phyloP scores from a whole-genome alignment of 2,329 filamentous ascomycete species.

The Zymoseptoria passerinii region DNA sequence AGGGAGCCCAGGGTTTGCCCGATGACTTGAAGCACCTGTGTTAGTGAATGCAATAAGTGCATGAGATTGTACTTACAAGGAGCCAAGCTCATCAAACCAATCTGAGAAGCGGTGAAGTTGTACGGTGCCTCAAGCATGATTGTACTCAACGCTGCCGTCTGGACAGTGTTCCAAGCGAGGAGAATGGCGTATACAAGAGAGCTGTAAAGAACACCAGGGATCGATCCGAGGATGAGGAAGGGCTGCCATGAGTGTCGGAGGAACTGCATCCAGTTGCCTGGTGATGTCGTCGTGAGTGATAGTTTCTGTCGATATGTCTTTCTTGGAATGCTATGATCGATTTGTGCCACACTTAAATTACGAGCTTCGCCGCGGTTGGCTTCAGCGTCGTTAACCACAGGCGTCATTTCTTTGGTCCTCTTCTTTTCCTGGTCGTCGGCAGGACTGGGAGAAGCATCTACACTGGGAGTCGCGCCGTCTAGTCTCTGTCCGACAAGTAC shows the following conservation, averaged over 20 bases:
- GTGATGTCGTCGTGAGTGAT: constrained; percentile 28
- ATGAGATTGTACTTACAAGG: constrained; percentile 30
- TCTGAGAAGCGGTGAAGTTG: constrained; percentile 43
- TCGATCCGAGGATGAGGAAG: constrained; percentile 29
- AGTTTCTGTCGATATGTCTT: constrained; percentile 40
- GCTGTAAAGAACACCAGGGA: constrained; percentile 34
- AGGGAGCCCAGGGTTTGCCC: constrained; percentile 41
- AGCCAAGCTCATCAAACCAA: constrained; percentile 45
- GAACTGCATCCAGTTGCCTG: constrained; percentile 25
- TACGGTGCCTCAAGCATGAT: constrained; percentile 31
- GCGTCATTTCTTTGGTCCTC: neutral
- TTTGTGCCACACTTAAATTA: constrained; percentile 18
- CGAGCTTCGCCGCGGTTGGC: constrained; percentile 2
- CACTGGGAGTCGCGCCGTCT: neutral
- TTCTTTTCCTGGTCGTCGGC: constrained; percentile 8
- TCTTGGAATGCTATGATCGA: constrained; percentile 27
- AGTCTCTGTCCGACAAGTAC: constrained; percentile 3
- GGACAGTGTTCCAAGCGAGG: constrained; percentile 33
- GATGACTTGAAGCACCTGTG: constrained; percentile 26
- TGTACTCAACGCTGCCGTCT: constrained; percentile 30
- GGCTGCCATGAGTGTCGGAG: constrained; percentile 32
- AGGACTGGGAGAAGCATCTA: neutral
- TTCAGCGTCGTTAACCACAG: constrained; percentile 4
- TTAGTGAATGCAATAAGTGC: neutral
- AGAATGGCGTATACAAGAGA: constrained; percentile 33